A percentile compares a stretch with the other conserved stretches of the same genome.
Conservation (phyloP, 768 basidiomycete genomes). For the Tylopilus subfusipes region DNA sequence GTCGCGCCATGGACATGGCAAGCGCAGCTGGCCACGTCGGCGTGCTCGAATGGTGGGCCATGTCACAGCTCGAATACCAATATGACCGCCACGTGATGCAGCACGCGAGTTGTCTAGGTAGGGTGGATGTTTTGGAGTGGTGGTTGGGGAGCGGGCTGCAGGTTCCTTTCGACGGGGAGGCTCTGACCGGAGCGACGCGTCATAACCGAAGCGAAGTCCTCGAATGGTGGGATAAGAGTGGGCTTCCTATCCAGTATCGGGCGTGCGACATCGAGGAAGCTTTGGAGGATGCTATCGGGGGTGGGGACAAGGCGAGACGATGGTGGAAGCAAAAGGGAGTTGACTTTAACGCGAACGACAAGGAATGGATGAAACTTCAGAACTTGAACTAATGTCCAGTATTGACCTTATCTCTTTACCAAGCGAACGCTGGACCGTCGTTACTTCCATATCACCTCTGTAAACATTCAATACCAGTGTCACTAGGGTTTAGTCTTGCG, state of each 20-base stretch:
- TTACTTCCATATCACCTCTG: background rate
- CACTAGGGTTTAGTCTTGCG: conserved; percentile 4
- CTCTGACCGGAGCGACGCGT: conserved; percentile 72
- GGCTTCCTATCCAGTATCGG: conserved; percentile 77
- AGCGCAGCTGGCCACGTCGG: conserved; percentile 72
- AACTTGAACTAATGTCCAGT: conserved; percentile 52
- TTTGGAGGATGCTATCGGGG: conserved; percentile 79
- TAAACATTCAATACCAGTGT: background rate
- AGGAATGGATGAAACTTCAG: conserved; percentile 86
- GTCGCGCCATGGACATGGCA: too few species aligned
- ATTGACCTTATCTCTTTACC: background rate
- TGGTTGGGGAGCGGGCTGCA: conserved; percentile 78
- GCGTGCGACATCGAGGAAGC: conserved; percentile 93
- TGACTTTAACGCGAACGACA: conserved; percentile 79
- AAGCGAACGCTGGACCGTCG: background rate
- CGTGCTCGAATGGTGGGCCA: conserved; percentile 83
- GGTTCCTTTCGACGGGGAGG: conserved; percentile 77
- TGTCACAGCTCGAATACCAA: conserved; percentile 71
- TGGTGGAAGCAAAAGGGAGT: conserved; percentile 86
- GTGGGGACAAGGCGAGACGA: conserved; percentile 66
- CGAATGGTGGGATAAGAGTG: conserved; percentile 85
- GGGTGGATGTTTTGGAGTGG: conserved; percentile 78
- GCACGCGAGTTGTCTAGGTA: conserved; percentile 76
- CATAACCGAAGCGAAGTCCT: conserved; percentile 79
- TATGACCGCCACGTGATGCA: conserved; percentile 76